phyloP scores from a whole-genome alignment of 768 basidiomycete species.

The Suillus subluteus region DNA sequence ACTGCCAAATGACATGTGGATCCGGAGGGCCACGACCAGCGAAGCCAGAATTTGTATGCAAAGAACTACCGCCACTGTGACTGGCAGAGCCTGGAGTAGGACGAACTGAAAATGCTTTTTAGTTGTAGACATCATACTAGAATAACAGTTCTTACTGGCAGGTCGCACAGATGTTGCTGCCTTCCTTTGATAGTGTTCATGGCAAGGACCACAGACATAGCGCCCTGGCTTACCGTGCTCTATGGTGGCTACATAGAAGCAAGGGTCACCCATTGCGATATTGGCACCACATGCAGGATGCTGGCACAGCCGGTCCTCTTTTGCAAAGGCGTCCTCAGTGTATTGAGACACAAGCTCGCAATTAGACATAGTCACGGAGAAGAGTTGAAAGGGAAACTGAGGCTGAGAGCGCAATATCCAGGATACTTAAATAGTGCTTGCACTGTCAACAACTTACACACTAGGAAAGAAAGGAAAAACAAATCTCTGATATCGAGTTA shows the following conservation, averaged over 20 bases:
- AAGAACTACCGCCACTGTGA: no score
- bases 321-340: not conserved
- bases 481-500: no score
- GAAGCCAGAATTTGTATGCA: no score
- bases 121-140: not conserved
- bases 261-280: not conserved
- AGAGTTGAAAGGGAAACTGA: no score
- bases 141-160: not conserved
- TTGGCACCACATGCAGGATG: not conserved
- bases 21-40: not conserved
- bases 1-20: not conserved
- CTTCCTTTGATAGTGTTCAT: not conserved
- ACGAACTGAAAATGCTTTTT: not conserved
- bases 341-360: not conserved
- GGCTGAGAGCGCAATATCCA: no score
- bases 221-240: not conserved
- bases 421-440: no score
- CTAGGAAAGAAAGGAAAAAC: no score
- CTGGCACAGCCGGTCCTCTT: not conserved
- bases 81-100: not conserved
- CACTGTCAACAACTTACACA: no score
- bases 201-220: not conserved
- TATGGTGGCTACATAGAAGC: not conserved
- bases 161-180: not conserved
- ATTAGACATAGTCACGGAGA: no score